phyloP scores from a whole-genome alignment of 371 early-diverging fungal genomes.

The Mortierella sp. region DNA sequence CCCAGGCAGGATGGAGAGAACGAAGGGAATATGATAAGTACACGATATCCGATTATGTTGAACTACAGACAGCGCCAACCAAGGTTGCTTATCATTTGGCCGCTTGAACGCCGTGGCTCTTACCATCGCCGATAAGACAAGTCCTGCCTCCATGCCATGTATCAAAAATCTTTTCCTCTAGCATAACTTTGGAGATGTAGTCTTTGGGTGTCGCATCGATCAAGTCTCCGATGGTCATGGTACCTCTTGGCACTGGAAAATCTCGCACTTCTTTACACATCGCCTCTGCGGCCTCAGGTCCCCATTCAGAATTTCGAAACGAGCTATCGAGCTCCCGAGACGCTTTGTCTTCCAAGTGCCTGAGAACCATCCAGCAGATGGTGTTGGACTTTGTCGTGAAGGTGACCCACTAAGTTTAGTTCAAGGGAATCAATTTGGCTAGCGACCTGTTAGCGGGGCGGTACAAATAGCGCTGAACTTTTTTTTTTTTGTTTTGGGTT shows the following conservation, averaged over 20 bases:
- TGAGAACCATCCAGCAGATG: conserved; percentile 26
- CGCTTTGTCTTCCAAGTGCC: conserved; percentile 24
- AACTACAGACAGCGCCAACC: not conserved
- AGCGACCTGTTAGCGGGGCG: not conserved
- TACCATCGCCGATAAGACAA: conserved; percentile 33
- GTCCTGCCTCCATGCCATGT: conserved; percentile 31
- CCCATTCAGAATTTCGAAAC: conserved; percentile 42
- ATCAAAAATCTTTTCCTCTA: conserved; percentile 38
- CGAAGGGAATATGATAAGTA: too few relatives aligned
- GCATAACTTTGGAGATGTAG: conserved; percentile 43
- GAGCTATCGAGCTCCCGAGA: conserved; percentile 31
- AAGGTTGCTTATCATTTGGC: too few relatives aligned
- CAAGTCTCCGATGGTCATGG: conserved; percentile 21
- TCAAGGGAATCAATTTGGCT: not conserved
- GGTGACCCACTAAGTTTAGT: conserved; percentile 30
- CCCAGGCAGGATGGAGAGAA: not conserved
- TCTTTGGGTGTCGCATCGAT: conserved; percentile 32
- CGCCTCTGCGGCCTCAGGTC: conserved; percentile 26
- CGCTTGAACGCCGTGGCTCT: not conserved
- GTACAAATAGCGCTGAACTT: not conserved
- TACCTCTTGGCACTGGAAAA: conserved; percentile 21
- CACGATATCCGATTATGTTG: too few relatives aligned
- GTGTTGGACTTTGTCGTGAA: conserved; percentile 34
- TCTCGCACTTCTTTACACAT: conserved; percentile 43
- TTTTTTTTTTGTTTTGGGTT: not conserved